A percentile compares a stretch with the other conserved stretches of the same genome.
phyloP scores from a whole-genome alignment of 1,139 yeast species.

The Torulaspora pretoriensis region DNA sequence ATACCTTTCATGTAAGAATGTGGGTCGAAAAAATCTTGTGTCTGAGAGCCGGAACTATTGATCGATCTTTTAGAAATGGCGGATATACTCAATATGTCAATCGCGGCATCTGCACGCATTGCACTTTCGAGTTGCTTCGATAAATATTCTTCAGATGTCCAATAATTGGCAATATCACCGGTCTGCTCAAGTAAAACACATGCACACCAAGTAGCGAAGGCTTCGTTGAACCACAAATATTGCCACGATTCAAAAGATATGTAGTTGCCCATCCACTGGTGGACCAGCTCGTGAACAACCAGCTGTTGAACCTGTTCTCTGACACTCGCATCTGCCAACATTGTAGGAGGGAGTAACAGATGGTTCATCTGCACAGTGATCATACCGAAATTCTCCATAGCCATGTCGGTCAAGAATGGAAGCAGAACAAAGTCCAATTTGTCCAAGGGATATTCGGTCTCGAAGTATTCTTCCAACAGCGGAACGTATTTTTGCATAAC shows the following conservation, averaged over 20 bases:
- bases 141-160: constrained; percentile 27
- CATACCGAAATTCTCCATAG: constrained; percentile 76
- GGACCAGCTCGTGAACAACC: constrained; percentile 66
- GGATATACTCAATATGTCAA: constrained; percentile 33
- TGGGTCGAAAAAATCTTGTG: constrained; percentile 49
- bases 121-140: constrained; percentile 40
- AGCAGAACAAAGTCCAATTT: constrained; percentile 63
- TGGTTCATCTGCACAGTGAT: constrained; percentile 55
- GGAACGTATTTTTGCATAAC: constrained; percentile 48
- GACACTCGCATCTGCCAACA: constrained; percentile 29
- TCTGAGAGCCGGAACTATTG: constrained; percentile 36
- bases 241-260: constrained; percentile 65
- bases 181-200: constrained; percentile 43
- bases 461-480: constrained; percentile 42
- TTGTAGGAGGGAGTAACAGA: constrained; percentile 41
- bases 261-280: constrained; percentile 72
- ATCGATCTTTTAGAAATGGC: constrained; percentile 31
- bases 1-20: constrained; percentile 65
- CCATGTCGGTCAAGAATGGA: constrained; percentile 70
- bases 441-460: constrained; percentile 48
- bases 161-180: constrained; percentile 28
- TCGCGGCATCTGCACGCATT: constrained; percentile 43
- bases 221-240: constrained; percentile 67
- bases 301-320: constrained; percentile 47
- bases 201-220: constrained; percentile 70